Base-by-base conservation (phyloP, 768 basidiomycete species). In the Russula virescens region DNA sequence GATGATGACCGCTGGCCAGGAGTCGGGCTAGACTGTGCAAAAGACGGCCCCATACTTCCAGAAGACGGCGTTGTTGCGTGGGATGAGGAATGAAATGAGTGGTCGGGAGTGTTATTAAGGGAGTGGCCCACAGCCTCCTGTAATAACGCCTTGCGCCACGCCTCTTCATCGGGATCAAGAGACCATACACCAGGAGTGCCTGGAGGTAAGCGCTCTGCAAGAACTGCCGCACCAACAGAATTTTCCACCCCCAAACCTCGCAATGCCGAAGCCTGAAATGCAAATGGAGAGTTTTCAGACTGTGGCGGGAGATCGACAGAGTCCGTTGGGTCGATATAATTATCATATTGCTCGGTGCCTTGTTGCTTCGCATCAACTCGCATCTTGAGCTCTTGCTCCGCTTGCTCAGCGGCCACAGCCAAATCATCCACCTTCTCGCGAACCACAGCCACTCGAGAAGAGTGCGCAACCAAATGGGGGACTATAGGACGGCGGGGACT, bases 311-410 rank as follows among this genome's bases (percentile, higher is more conserved):
- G 71, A 69, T 93, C 91, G 40, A 93, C 90, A 26, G 81, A 81
- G 69, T 92, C 91, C 26, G 91, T 93, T 13, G 91, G 91, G 73
- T 93, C 91, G 68, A 92, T 85, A 58, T 88, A 79, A 68, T 84
- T 77, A 69, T 83, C 80, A 65, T 80, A 49, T n/a, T 60, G 77
- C 73, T 34, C 70, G 55, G 49, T 72, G 74, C 63, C 75, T 78
- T 61, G 79, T 76, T 62, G 83, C 83, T 55, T 73, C 58, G 76
- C 73, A 38, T 76, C 76, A 21, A 77, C 80, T 25, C 83, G 82
- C 35, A 76, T 70, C 68, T 86, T 86, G 70, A 91, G 76, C 59
- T 90, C 87, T 63, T 83, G 80, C 68, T 91, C 87, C 10, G 86
- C 86, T 70, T 89, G 87, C 70, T 84, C 87, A 16, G 87, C 88